A percentile compares a stretch with the other conserved stretches of the same genome.
Evolutionary conservation across 352 stramenopile genomes (phyloP).

Genomic region (Chrysophaeum taylorii): DNA sequence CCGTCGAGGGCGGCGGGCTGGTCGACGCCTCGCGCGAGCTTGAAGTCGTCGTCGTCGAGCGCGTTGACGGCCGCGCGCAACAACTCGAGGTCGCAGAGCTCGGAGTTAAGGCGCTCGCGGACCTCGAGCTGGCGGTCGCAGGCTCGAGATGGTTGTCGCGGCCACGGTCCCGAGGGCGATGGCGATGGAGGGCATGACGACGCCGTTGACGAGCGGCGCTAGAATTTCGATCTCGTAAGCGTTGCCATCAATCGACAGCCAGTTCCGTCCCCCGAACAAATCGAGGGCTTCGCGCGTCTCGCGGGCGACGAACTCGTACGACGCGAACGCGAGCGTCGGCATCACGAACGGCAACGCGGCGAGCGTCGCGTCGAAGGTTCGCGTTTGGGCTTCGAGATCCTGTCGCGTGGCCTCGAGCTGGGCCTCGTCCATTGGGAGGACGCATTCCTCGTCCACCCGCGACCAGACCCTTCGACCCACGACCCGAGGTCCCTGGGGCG

Average conservation of each 20-base stretch:
- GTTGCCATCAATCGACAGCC: neutral
- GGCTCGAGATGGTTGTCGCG: constrained; percentile 29
- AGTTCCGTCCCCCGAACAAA: neutral
- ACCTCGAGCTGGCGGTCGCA: constrained; percentile 27
- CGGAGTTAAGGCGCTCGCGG: constrained; percentile 26
- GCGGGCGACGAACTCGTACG: neutral
- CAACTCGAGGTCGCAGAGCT: constrained; percentile 27
- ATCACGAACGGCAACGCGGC: neutral
- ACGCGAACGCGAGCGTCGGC: neutral
- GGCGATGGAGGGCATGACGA: constrained; percentile 27
- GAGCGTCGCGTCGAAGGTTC: neutral
- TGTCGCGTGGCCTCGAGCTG: neutral
- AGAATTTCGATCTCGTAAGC: constrained; percentile 22
- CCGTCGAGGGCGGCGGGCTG: neutral
- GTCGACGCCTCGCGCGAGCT: neutral
- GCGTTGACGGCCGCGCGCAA: constrained; percentile 18
- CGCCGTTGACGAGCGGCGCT: constrained; percentile 24
- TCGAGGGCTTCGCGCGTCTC: neutral
- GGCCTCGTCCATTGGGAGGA: neutral
- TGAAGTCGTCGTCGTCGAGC: neutral
- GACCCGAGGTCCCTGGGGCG: too few relatives aligned
- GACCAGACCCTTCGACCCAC: too few relatives aligned
- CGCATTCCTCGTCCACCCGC: neutral
- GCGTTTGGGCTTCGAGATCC: neutral
- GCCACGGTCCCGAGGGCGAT: constrained; percentile 30